Percentiles rank a stretch among this genome's conserved stretches.
These are phyloP conservation scores for Pistacia atlantica DNA, from an alignment of 345 rosid species.

Conservation along the genomic window DNA sequence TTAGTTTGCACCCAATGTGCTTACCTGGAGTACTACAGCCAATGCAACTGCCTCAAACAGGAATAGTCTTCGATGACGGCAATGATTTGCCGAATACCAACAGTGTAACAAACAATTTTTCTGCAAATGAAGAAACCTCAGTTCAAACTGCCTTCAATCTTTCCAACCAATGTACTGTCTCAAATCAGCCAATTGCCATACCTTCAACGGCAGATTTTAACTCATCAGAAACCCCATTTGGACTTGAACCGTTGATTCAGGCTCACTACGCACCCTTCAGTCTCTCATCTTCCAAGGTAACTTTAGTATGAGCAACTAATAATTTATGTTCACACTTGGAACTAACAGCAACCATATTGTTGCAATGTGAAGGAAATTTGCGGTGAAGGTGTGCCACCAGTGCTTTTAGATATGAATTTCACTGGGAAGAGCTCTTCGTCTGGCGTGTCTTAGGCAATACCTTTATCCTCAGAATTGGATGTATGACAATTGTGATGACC, in stretches of 20 bases:
- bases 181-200: conserved; percentile 33
- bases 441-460: conserved; percentile 37
- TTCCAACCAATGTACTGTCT: conserved; percentile 30
- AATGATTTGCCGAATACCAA: conserved; percentile 33
- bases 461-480: conserved; percentile 9
- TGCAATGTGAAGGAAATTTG: conserved; percentile 41
- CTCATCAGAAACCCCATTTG: conserved; percentile 36
- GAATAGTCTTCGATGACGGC: conserved; percentile 43
- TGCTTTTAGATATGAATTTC: conserved; percentile 34
- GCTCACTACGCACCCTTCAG: conserved; percentile 41
- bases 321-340: conserved; percentile 9
- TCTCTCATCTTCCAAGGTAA: conserved; percentile 48
- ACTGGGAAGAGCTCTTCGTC: conserved; percentile 38
- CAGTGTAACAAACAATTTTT: conserved; percentile 31
- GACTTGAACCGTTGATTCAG: conserved; percentile 36
- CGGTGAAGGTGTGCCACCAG: conserved; percentile 33
- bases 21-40: conserved; percentile 51
- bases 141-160: conserved; percentile 27
- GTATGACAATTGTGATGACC: conserved; percentile 12
- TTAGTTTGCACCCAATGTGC: conserved; percentile 54
- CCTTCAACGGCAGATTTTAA: conserved; percentile 30
- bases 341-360: conserved; percentile 3
- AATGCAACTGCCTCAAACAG: conserved; percentile 40
- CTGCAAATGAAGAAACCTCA: conserved; percentile 39
- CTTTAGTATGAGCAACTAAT: conserved; percentile 2